Base-by-base conservation (phyloP, 1,284 basidiomycete genomes). In the Polyporus tsugae region DNA sequence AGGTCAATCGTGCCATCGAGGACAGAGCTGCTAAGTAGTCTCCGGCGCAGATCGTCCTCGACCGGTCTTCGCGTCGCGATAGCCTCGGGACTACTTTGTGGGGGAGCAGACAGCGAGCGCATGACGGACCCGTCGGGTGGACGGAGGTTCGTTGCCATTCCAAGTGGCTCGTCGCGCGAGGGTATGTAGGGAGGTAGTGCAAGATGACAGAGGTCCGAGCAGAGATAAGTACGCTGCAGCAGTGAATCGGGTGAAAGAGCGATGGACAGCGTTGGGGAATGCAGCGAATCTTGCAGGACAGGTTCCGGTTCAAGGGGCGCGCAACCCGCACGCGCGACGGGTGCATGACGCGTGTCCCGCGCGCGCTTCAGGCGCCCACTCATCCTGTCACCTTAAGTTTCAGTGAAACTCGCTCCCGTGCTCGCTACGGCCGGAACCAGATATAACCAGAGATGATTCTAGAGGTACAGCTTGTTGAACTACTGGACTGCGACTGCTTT, bases 1-100 rank as follows among this genome's bases (percentile, higher is more conserved):
- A 67, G 53, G 38, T 68, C 71, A 39, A 25, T 11, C 22, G 64
- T 19, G 38, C 35, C 42, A 36, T 72, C 69, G 36, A 29, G 52
- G 10, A 72, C 49, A 29, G 71, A 72, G 65, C 67, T 67, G 67
- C 67, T 72, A 64, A 72, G 67, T 33, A 72, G 38, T 36, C 66
- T 66, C 25, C 70, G 59, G 22, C 71, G 71, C 59, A 72, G 62
- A 67, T 72, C 71, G 13, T 64, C 67, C 38, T 72, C 65, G 42
- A 64, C 66, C 10, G 71, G 63, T 22, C 69, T 63, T 33, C 67
- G 67, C 36, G 63, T 65, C 25, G 63, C 44, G 42, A 63, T 41
- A 39, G 64, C 41, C 59, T 68, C 71, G 29, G 69, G 55, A 35
- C 64, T 61, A 55, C 66, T 60, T 17, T 72, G 71, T n/a, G 71